Evolutionary conservation across 1,284 basidiomycete species (phyloP), one percentile per base, ranked within the genome.

Genomic region (Ganoderma lingzhi): DNA sequence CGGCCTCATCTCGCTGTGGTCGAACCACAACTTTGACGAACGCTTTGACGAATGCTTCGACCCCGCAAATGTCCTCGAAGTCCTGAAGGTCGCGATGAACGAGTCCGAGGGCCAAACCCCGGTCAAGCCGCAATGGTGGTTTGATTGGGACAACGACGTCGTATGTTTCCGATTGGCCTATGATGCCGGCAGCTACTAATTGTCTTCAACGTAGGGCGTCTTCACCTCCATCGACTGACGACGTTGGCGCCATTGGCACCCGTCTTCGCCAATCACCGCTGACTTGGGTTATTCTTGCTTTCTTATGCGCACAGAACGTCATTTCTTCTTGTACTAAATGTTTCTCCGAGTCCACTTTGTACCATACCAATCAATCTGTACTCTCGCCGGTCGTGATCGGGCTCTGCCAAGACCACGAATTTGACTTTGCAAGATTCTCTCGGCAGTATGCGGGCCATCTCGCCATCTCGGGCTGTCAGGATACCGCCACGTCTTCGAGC

Each of bases 61-160:
- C 23, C 39, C 30, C 17, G 58, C 6, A 19, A 60, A 23, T 2
- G 12, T 17, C 19, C 39, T 60, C n/a, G 39, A 60, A n/a, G 23
- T 60, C 10, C 23, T 60, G 58, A 60, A 60, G 32, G n/a, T 2
- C 10, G 58, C n/a, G 37, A 60, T 60, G 58, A 60, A 60, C 35
- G 58, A 37, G 37, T 12, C 12, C 2, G 58, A 41, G 30, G 30
- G 30, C 1, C 14, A 56, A 48, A 23, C 19, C 6, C n/a, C n/a
- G 6, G 19, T n/a, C n/a, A 56, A 56, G 53, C 30, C 32, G 30
- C 53, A 56, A 28, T 56, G 53, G 53, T 56, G 53, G 53, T 56
- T 56, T 56, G 32, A 56, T 17, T 56, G 53, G 53, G 30, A 56
- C 30, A 56, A 56, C 9, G 30, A 56, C 15, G 53, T 56, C 5